Evolutionary conservation across 202 grass and related monocot genomes (phyloP).

Genomic region (Eragrostis tef): DNA sequence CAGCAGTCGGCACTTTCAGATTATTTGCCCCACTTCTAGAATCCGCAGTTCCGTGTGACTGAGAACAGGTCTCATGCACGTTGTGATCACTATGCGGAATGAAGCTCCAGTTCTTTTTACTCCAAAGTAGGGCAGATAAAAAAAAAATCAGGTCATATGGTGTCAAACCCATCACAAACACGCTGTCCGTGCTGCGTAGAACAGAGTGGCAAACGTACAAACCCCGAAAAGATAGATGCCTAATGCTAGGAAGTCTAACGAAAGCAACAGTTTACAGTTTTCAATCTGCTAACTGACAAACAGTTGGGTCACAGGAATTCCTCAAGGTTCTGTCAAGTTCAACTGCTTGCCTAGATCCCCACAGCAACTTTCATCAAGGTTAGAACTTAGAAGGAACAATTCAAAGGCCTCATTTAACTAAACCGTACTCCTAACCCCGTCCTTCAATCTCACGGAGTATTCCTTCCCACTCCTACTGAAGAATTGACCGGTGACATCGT

Average conservation of each 20-base stretch:
- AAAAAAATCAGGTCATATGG: neutral
- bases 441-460: neutral
- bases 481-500: neutral
- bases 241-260: constrained; percentile 29
- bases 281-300: constrained; percentile 5
- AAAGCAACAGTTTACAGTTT: constrained; percentile 34
- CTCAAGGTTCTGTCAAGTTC: neutral
- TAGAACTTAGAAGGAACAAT: neutral
- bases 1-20: neutral
- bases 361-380: constrained; percentile 12
- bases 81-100: neutral
- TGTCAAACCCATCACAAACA: constrained; percentile 17
- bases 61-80: neutral
- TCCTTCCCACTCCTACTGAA: neutral
- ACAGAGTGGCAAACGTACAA: constrained; percentile 18
- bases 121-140: too few relatives aligned
- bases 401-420: constrained; percentile 4
- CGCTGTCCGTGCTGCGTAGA: constrained; percentile 3
- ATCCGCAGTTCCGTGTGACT: neutral
- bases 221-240: constrained; percentile 50
- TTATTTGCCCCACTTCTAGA: constrained; percentile 35
- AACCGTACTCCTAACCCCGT: constrained; percentile 12
- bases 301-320: constrained; percentile 27
- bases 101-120: too few relatives aligned
- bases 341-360: constrained; percentile 3